A percentile compares a stretch with the other conserved stretches of the same genome.
phyloP scores from a whole-genome alignment of 2,329 filamentous ascomycete species.

The Cadophora sp. region DNA sequence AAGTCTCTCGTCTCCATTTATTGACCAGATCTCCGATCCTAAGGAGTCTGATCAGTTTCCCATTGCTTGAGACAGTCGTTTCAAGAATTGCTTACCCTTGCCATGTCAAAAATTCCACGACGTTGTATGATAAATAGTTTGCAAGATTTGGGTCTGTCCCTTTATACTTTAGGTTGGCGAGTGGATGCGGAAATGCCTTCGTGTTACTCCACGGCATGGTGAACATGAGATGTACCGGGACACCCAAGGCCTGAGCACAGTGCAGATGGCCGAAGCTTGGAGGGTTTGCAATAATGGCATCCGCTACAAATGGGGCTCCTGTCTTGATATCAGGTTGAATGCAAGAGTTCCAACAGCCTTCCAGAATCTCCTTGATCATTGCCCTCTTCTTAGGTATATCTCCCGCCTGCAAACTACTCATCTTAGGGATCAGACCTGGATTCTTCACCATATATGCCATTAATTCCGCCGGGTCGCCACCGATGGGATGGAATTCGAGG shows the following conservation, averaged over 20 bases:
- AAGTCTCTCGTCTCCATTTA: slow-evolving; percentile 45
- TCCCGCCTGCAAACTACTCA: slow-evolving; percentile 64
- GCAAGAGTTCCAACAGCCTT: slow-evolving; percentile 84
- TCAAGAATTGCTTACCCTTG: not conserved
- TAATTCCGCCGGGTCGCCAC: not conserved
- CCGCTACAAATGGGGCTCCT: slow-evolving; percentile 35
- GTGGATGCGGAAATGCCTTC: not conserved
- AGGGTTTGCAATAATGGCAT: slow-evolving; percentile 35
- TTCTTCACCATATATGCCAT: not conserved
- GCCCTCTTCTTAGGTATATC: slow-evolving; percentile 75
- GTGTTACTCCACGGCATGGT: not conserved
- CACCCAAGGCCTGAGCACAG: not conserved
- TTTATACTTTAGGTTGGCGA: not conserved
- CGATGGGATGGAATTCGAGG: no score
- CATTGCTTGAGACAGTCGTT: not conserved
- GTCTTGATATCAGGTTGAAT: slow-evolving; percentile 58
- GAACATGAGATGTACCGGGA: not conserved
- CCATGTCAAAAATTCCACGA: not conserved
- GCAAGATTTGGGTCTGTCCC: not conserved
- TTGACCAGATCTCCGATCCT: slow-evolving; percentile 56
- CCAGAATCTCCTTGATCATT: slow-evolving; percentile 76
- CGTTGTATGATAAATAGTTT: not conserved
- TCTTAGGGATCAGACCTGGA: not conserved
- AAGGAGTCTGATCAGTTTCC: slow-evolving; percentile 12
- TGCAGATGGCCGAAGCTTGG: not conserved